Conservation (phyloP, 208 protist genomes). For the Crithidia fasciculata region DNA sequence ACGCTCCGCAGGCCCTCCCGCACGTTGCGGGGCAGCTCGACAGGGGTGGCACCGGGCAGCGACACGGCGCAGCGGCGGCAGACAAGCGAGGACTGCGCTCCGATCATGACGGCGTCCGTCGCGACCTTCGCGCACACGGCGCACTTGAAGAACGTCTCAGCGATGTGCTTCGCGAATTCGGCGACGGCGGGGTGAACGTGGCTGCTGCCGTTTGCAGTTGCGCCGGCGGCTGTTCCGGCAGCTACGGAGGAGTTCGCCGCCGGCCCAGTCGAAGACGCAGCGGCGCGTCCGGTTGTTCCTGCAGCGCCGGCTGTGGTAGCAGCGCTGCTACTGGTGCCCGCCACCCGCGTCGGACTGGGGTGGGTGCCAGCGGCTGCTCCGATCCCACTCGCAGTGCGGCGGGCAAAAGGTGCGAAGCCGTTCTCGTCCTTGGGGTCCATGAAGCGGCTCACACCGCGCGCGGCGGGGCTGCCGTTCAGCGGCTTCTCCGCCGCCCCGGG, state of each 20-base stretch:
- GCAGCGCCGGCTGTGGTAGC: background rate
- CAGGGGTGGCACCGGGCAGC: conserved; percentile 18
- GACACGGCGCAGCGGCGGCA: conserved; percentile 56
- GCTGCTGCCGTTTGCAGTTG: background rate
- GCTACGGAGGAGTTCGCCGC: background rate
- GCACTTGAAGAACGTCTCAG: conserved; percentile 54
- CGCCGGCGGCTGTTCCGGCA: background rate
- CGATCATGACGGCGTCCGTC: conserved; percentile 58
- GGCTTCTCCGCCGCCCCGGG: conserved; percentile 11
- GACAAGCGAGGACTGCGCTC: conserved; percentile 39
- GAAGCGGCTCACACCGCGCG: conserved; percentile 23
- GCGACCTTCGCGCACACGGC: conserved; percentile 50
- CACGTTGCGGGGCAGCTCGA: conserved; percentile 49
- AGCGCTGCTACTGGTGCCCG: background rate
- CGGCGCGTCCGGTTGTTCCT: background rate
- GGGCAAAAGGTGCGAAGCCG: conserved; percentile 21
- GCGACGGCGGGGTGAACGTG: conserved; percentile 3
- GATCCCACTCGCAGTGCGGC: background rate
- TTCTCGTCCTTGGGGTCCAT: conserved; percentile 32
- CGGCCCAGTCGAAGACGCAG: background rate
- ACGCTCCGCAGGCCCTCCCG: conserved; percentile 22
- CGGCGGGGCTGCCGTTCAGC: conserved; percentile 1
- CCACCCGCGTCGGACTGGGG: conserved; percentile 4
- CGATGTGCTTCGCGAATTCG: conserved; percentile 40
- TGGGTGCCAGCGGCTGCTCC: background rate